Evolutionary conservation across 2,329 filamentous ascomycete genomes (phyloP).

Genomic region (Sarocladium oryzae): DNA sequence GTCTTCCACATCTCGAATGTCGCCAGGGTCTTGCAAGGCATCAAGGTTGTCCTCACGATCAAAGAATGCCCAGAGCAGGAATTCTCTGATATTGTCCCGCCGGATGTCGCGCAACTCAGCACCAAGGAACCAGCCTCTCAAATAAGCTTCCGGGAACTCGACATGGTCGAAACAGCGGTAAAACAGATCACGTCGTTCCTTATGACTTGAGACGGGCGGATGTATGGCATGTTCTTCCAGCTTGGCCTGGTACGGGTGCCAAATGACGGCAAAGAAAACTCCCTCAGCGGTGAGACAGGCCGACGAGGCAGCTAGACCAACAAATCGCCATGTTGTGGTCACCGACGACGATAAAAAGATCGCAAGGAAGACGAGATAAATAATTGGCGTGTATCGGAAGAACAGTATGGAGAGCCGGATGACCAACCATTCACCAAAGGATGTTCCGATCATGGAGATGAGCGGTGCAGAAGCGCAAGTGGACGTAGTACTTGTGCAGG

Average conservation of each 20-base stretch:
- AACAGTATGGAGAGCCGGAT: conserved; percentile 38
- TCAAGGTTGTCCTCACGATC: conserved; percentile 32
- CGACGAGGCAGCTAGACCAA: conserved; percentile 7
- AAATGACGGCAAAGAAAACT: conserved; percentile 36
- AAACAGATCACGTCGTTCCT: conserved; percentile 50
- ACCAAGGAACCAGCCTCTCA: conserved; percentile 61
- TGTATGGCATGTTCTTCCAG: conserved; percentile 33
- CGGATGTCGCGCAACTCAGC: conserved; percentile 50
- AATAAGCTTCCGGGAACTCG: conserved; percentile 47
- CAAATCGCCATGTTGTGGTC: conserved; percentile 12
- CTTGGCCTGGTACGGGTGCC: conserved; percentile 33
- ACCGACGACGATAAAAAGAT: conserved; percentile 19
- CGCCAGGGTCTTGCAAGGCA: conserved; percentile 20
- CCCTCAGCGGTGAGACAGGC: conserved; percentile 31
- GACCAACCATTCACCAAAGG: conserved; percentile 32
- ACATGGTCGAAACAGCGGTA: conserved; percentile 48
- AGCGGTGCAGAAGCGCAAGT: conserved; percentile 3
- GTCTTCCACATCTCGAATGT: conserved; percentile 35
- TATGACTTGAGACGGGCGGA: conserved; percentile 33
- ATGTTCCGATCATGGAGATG: conserved; percentile 29
- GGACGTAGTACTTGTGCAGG: too few relatives aligned
- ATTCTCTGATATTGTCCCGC: conserved; percentile 62
- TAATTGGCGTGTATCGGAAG: conserved; percentile 36
- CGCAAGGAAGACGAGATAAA: conserved; percentile 24
- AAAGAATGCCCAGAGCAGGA: conserved; percentile 62